These are phyloP conservation scores for Gaeumannomyces sp. DNA, from an alignment of 2,329 filamentous ascomycete species.

Conservation along the genomic window DNA sequence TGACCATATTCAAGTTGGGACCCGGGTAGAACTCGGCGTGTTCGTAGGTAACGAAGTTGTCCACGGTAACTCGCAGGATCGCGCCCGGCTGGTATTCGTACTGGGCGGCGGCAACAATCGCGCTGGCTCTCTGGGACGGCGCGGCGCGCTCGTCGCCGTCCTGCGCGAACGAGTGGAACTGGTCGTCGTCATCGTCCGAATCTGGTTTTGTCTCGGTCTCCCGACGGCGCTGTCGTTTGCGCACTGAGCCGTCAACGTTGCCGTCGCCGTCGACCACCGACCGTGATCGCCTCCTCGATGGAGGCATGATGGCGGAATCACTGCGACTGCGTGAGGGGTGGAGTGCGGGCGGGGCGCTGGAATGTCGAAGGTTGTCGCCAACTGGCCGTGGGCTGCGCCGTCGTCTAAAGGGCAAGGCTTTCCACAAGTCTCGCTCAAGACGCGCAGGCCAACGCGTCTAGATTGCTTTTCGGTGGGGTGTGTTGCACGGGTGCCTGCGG, in stretches of 20 bases:
- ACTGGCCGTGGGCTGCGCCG: background rate
- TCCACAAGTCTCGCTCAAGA: background rate
- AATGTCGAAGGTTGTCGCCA: background rate
- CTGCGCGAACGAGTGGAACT: slow-evolving; percentile 16
- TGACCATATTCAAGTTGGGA: slow-evolving; percentile 94
- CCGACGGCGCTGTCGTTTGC: slow-evolving; percentile 25
- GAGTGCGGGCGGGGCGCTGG: background rate
- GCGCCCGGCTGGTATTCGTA: slow-evolving; percentile 63
- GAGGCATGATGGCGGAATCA: background rate
- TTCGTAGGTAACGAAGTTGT: slow-evolving; percentile 93
- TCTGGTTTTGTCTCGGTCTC: slow-evolving; percentile 20
- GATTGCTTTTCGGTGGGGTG: background rate
- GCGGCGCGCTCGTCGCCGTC: slow-evolving; percentile 16
- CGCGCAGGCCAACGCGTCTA: background rate
- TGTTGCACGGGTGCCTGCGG: background rate
- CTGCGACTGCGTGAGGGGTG: background rate
- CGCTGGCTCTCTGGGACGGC: slow-evolving; percentile 13
- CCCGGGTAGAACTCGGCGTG: slow-evolving; percentile 86
- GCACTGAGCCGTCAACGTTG: slow-evolving; percentile 27
- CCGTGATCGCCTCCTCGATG: slow-evolving; percentile 5
- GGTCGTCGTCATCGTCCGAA: slow-evolving; percentile 14
- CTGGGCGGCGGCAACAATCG: slow-evolving; percentile 15
- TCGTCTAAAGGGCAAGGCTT: background rate
- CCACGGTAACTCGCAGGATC: slow-evolving; percentile 79
- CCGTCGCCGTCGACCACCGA: slow-evolving; percentile 23